phyloP scores from a whole-genome alignment of 164 flowering plant genomes.

The Vitis cinerea region DNA sequence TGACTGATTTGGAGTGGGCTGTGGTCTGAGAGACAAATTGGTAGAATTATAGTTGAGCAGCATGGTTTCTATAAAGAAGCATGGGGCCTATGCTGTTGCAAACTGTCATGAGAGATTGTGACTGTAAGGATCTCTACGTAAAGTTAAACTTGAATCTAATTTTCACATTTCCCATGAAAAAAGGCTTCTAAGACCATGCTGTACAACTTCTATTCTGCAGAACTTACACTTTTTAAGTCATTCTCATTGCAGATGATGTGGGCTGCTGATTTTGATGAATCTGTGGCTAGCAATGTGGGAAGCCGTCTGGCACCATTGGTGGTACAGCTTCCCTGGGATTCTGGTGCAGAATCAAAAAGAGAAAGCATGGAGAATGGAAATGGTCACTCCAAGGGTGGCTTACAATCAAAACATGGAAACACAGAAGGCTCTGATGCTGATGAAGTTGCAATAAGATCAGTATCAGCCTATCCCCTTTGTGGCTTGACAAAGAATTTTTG shows the following conservation, averaged over 20 bases:
- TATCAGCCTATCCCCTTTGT: constrained; percentile 58
- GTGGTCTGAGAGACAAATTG: too few relatives aligned
- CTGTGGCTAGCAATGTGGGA: constrained; percentile 43
- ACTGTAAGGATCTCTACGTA: too few relatives aligned
- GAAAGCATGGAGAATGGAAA: constrained; percentile 33
- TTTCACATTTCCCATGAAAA: too few relatives aligned
- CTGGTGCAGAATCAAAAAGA: constrained; percentile 32
- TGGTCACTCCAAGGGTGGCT: constrained; percentile 33
- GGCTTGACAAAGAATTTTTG: constrained; percentile 73
- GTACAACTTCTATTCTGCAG: background rate
- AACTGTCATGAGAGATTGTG: too few relatives aligned
- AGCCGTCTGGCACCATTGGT: constrained; percentile 63
- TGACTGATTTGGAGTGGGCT: too few relatives aligned
- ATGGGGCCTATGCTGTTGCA: too few relatives aligned
- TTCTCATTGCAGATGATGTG: constrained; percentile 80
- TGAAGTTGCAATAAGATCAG: constrained; percentile 36
- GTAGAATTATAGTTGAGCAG: too few relatives aligned
- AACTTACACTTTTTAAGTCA: background rate
- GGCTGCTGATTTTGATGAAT: constrained; percentile 93
- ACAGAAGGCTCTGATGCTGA: constrained; percentile 34
- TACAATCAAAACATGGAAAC: constrained; percentile 32
- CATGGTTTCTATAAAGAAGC: too few relatives aligned
- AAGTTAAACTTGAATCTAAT: too few relatives aligned
- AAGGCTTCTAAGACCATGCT: too few relatives aligned
- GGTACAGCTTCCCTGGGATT: constrained; percentile 49